A percentile compares a stretch with the other conserved stretches of the same genome.
Conservation (phyloP, 2,329 filamentous ascomycete genomes). For the Fusarium compactum region DNA sequence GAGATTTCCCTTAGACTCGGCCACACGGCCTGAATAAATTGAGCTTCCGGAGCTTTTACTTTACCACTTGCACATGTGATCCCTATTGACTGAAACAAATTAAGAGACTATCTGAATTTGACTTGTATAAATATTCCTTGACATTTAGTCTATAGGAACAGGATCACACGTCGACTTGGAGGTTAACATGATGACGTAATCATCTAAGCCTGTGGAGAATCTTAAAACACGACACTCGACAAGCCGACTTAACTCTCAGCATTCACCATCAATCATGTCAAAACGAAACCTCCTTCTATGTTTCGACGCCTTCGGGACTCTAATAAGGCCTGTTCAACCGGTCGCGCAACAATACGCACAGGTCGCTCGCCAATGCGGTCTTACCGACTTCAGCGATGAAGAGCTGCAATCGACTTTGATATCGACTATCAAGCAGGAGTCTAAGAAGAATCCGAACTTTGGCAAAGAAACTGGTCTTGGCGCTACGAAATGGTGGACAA, state of each 20-base stretch:
- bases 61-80: not conserved
- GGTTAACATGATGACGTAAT: conserved; percentile 21
- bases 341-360: conserved; percentile 36
- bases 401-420: conserved; percentile 32
- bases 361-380: conserved; percentile 35
- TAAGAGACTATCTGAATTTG: too few species aligned
- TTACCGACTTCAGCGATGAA: conserved; percentile 26
- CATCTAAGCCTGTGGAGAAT: not conserved
- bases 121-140: accelerated
- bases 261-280: conserved; percentile 46
- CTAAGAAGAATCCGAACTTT: conserved; percentile 33
- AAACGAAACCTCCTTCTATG: conserved; percentile 34
- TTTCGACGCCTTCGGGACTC: conserved; percentile 39
- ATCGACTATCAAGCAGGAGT: conserved; percentile 30
- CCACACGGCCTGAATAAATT: not conserved
- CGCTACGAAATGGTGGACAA: conserved; percentile 42
- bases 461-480: conserved; percentile 37
- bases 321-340: conserved; percentile 26
- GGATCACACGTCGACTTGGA: not conserved
- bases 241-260: not conserved
- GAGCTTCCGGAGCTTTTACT: not conserved
- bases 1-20: not conserved
- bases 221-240: not conserved
- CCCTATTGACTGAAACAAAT: not conserved
- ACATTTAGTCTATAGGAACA: not conserved